Percentiles rank a stretch among this genome's conserved stretches.
These are phyloP conservation scores for Bertia moriformis DNA, from an alignment of 2,329 filamentous ascomycete genomes.

Conservation along the genomic window DNA sequence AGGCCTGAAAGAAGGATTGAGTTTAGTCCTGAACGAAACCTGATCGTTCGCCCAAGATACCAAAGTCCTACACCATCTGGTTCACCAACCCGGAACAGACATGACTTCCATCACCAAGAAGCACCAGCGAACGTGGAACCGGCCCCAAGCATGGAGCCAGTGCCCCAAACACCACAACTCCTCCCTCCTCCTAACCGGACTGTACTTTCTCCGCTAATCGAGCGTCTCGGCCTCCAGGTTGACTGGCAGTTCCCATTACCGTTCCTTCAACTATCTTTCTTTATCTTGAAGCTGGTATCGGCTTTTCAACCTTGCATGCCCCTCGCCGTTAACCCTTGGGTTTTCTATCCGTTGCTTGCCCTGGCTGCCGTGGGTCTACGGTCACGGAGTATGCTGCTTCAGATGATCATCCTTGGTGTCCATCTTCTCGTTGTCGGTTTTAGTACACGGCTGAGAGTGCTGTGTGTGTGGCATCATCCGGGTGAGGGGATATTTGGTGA, in stretches of 20 bases:
- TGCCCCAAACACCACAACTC: not conserved
- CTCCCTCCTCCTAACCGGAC: not conserved
- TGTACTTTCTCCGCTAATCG: not conserved
- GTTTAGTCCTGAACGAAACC: constrained; percentile 12
- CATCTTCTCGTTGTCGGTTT: not conserved
- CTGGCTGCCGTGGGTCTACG: constrained; percentile 30
- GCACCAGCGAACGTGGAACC: no score
- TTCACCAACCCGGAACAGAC: not conserved
- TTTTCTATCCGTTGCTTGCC: constrained; percentile 38
- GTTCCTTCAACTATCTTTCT: constrained; percentile 21
- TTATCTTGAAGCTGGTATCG: constrained; percentile 33
- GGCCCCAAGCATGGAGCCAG: no score
- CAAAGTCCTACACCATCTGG: not conserved
- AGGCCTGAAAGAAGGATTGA: not conserved
- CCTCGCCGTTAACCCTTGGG: constrained; percentile 32
- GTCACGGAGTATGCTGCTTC: not conserved
- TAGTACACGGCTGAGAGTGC: not conserved
- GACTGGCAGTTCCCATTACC: constrained; percentile 4
- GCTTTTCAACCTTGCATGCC: constrained; percentile 39
- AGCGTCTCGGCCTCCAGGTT: not conserved
- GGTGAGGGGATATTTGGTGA: no score
- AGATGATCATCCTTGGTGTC: not conserved
- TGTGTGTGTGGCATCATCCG: not conserved
- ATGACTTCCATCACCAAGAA: not conserved
- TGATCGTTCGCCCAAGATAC: constrained; percentile 9